Evolutionary conservation across 140 eudicot genomes (phyloP).

Genomic region (Artemisia princeps): DNA sequence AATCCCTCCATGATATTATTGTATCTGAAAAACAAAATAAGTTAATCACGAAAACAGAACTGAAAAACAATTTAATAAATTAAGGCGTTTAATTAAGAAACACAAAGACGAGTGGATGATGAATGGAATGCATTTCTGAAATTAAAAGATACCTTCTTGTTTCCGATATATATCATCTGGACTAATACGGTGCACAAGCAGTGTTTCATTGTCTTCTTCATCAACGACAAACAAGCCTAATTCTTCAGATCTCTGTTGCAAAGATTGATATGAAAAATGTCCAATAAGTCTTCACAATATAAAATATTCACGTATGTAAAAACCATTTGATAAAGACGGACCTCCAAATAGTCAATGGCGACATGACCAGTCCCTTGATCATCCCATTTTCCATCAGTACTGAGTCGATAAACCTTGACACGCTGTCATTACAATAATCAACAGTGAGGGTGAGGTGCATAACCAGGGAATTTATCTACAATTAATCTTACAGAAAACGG

Average conservation of each 20-base stretch:
- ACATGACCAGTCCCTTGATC: constrained; percentile 98
- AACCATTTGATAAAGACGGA: constrained; percentile 11
- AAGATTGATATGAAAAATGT: constrained; percentile 16
- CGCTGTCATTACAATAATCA: constrained; percentile 39
- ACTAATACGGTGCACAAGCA: constrained; percentile 74
- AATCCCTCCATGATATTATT: constrained; percentile 94
- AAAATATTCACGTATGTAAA: neutral
- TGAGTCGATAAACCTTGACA: constrained; percentile 76
- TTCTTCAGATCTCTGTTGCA: constrained; percentile 67
- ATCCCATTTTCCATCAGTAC: constrained; percentile 90
- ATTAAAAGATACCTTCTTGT: constrained; percentile 62
- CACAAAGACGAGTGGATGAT: neutral
- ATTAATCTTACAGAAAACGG: neutral
- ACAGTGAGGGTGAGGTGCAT: constrained; percentile 11
- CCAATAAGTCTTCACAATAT: neutral
- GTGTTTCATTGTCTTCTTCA: constrained; percentile 79
- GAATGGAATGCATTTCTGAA: neutral
- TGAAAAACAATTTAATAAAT: neutral
- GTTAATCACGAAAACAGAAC: constrained; percentile 5
- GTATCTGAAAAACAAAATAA: constrained; percentile 41
- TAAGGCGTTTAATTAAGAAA: neutral
- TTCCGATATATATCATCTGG: constrained; percentile 85
- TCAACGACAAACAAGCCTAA: constrained; percentile 72
- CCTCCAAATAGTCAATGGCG: constrained; percentile 81
- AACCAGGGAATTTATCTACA: neutral